These are phyloP conservation scores for Rosellinia necatrix DNA, from an alignment of 2,329 filamentous ascomycete genomes.

Conservation along the genomic window DNA sequence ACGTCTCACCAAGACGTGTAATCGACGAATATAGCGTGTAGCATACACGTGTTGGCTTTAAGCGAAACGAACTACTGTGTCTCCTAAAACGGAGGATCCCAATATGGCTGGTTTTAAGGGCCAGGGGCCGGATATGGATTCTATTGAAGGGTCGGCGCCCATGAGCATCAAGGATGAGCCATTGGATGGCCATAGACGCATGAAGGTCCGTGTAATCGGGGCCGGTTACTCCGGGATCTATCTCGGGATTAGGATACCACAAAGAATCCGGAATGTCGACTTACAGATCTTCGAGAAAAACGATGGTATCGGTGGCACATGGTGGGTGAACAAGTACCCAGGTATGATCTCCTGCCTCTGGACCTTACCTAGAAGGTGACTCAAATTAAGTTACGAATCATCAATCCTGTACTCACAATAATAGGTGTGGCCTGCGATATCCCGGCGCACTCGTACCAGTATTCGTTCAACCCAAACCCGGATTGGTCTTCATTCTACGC, in stretches of 20 bases:
- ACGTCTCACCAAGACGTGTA: background rate
- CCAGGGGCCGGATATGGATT: constrained; percentile 15
- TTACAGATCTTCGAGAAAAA: constrained; percentile 43
- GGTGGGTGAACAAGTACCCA: constrained; percentile 46
- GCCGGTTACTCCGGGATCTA: constrained; percentile 45
- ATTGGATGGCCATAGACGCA: constrained; percentile 38
- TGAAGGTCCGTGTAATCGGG: constrained; percentile 44
- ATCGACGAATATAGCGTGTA: background rate
- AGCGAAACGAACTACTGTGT: background rate
- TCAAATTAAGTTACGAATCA: background rate
- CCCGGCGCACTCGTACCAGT: constrained; percentile 59
- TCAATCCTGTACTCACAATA: constrained; percentile 9
- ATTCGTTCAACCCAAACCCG: constrained; percentile 59
- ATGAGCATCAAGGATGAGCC: constrained; percentile 37
- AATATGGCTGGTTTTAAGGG: background rate
- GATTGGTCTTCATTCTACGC: constrained; percentile 59
- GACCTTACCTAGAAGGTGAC: background rate
- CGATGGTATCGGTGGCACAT: constrained; percentile 44
- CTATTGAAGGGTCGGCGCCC: constrained; percentile 3
- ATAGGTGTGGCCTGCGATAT: constrained; percentile 42
- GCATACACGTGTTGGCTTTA: background rate
- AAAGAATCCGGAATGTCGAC: constrained; percentile 42
- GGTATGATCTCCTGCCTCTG: constrained; percentile 25
- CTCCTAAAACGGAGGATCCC: background rate
- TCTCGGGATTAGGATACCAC: constrained; percentile 42